A percentile compares a stretch with the other conserved stretches of the same genome.
phyloP scores from a whole-genome alignment of 2,329 filamentous ascomycete genomes.

The Pseudocercospora eumusae region DNA sequence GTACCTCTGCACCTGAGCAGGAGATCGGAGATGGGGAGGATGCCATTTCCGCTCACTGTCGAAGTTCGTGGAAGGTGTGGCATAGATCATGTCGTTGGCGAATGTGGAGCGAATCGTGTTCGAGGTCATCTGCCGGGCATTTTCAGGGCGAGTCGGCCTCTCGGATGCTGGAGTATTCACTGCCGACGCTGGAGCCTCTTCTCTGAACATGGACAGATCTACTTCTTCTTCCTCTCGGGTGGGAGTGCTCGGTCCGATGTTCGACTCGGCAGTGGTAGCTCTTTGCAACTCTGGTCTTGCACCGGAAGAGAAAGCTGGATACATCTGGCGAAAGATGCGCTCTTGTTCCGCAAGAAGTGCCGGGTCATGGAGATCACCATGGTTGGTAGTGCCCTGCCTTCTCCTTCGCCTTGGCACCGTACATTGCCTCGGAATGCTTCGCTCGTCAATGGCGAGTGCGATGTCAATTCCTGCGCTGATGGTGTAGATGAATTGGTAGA shows the following conservation, averaged over 20 bases:
- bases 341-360: constrained; percentile 52
- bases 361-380: constrained; percentile 40
- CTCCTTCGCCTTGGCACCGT: constrained; percentile 49
- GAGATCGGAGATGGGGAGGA: constrained; percentile 38
- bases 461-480: constrained; percentile 74
- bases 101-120: constrained; percentile 32
- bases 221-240: constrained; percentile 41
- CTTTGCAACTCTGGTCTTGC: constrained; percentile 13
- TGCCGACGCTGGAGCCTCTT: constrained; percentile 30
- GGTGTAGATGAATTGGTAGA: constrained; percentile 68
- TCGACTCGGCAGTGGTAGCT: constrained; percentile 18
- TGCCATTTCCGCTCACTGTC: constrained; percentile 40
- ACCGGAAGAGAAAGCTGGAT: constrained; percentile 44
- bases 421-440: constrained; percentile 50
- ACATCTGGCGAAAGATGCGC: constrained; percentile 50
- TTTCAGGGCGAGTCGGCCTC: constrained; percentile 25
- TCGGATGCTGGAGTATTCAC: constrained; percentile 10
- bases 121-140: constrained; percentile 32
- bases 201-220: constrained; percentile 39
- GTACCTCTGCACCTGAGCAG: constrained; percentile 47
- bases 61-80: constrained; percentile 37
- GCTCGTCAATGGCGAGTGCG: constrained; percentile 68
- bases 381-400: constrained; percentile 38
- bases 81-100: constrained; percentile 39
- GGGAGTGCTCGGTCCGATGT: constrained; percentile 24